Evolutionary conservation across 2,329 filamentous ascomycete genomes (phyloP).

Genomic region (Colletotrichum costaricense): DNA sequence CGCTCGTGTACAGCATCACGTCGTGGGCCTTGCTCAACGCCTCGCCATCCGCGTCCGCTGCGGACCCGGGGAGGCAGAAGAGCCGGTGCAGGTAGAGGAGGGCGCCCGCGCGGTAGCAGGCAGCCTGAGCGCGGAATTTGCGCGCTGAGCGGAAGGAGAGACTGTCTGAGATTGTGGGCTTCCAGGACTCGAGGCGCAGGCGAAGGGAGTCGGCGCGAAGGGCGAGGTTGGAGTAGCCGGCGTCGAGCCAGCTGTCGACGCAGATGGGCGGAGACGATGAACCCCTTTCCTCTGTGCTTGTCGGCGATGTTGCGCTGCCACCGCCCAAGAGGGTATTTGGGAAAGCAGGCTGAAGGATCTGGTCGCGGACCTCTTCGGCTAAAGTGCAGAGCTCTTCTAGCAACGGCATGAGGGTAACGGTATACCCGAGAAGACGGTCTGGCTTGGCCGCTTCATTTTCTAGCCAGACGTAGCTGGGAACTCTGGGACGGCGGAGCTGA

Average conservation of each 20-base stretch:
- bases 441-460: conserved; percentile 39
- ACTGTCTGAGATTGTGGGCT: conserved; percentile 37
- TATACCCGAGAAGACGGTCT: conserved; percentile 47
- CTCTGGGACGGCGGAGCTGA: conserved; percentile 38
- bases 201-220: conserved; percentile 37
- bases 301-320: neutral
- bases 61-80: conserved; percentile 38
- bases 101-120: conserved; percentile 41
- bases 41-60: conserved; percentile 37
- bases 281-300: neutral
- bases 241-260: conserved; percentile 1
- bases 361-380: conserved; percentile 42
- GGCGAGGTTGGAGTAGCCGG: conserved; percentile 1
- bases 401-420: conserved; percentile 43
- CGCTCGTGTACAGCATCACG: conserved; percentile 41
- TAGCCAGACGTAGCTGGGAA: conserved; percentile 42
- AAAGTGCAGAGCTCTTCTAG: conserved; percentile 42
- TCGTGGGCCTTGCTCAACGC: conserved; percentile 43
- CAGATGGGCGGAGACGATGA: neutral
- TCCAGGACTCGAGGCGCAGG: conserved; percentile 39
- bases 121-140: conserved; percentile 43
- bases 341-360: neutral
- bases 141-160: conserved; percentile 41
- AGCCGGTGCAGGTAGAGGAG: conserved; percentile 44
- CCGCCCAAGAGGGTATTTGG: neutral